phyloP scores from a whole-genome alignment of 78 protist genomes.

The Dictyostelium brefeldianum region DNA sequence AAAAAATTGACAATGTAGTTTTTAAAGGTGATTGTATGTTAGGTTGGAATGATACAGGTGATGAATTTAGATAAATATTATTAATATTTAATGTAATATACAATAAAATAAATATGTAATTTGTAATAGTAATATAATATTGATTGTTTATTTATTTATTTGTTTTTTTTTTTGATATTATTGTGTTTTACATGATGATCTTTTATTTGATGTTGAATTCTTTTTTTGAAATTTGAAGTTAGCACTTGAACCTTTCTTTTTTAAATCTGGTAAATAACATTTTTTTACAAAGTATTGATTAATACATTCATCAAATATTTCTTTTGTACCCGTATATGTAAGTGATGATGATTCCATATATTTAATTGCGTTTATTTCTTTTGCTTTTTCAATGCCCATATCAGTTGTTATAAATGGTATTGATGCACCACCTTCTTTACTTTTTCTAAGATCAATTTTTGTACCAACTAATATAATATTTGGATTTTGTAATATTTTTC shows the following conservation, averaged over 20 bases:
- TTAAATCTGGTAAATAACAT: neutral
- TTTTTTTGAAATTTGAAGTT: neutral
- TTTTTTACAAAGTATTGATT: neutral
- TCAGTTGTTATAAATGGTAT: neutral
- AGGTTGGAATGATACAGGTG: constrained; percentile 76
- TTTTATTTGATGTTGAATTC: neutral
- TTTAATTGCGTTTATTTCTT: constrained; percentile 4
- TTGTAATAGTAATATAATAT: neutral
- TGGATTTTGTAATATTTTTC: neutral
- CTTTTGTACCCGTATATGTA: neutral
- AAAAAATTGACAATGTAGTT: constrained; percentile 4
- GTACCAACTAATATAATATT: constrained; percentile 5
- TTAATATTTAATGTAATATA: neutral
- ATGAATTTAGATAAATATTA: constrained; percentile 33
- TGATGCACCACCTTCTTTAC: neutral
- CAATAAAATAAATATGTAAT: neutral
- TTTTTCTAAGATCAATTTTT: neutral
- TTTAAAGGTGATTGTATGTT: constrained; percentile 68
- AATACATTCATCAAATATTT: neutral
- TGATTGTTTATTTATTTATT: neutral
- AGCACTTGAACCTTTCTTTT: neutral
- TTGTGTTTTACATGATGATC: neutral
- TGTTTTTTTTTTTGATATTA: neutral
- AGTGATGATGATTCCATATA: neutral
- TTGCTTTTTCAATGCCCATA: neutral